Evolutionary conservation across 768 basidiomycete genomes (phyloP).

Genomic region (Agrocybe pediades): DNA sequence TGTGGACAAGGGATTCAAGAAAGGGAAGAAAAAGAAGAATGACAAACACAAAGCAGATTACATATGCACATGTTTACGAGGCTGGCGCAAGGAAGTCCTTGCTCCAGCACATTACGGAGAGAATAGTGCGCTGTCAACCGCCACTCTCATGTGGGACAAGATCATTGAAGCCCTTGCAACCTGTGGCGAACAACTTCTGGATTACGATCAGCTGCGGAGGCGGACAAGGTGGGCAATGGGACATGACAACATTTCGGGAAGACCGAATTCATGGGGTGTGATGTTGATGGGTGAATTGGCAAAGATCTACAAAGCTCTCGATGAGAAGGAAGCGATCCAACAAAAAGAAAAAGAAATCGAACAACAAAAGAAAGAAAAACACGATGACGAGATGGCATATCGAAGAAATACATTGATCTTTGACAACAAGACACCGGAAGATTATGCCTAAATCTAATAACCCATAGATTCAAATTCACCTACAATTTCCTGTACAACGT

Average conservation of each 20-base stretch:
- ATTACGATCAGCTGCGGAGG: background rate
- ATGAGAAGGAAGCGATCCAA: background rate
- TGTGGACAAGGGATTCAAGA: conserved; percentile 1
- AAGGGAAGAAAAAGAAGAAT: conserved; percentile 9
- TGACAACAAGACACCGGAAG: background rate
- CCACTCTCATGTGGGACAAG: conserved; percentile 4
- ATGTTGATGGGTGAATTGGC: conserved; percentile 1
- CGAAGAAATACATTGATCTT: background rate
- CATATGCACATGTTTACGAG: background rate
- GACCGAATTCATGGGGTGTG: background rate
- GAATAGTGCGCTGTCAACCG: background rate
- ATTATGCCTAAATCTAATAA: background rate
- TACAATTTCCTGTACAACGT: background rate
- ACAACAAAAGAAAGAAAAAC: background rate
- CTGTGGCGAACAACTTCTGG: conserved; percentile 5
- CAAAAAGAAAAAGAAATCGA: background rate
- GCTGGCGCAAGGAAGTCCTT: conserved; percentile 10
- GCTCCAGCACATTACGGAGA: background rate
- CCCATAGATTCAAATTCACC: background rate
- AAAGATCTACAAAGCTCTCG: conserved; percentile 5
- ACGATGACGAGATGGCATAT: background rate
- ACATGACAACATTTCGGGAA: background rate
- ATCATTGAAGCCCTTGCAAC: conserved; percentile 6
- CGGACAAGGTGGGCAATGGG: conserved; percentile 7
- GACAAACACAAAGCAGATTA: background rate